Evolutionary conservation across 371 early-diverging fungal species (phyloP).

Genomic region (Mucor indicus): DNA sequence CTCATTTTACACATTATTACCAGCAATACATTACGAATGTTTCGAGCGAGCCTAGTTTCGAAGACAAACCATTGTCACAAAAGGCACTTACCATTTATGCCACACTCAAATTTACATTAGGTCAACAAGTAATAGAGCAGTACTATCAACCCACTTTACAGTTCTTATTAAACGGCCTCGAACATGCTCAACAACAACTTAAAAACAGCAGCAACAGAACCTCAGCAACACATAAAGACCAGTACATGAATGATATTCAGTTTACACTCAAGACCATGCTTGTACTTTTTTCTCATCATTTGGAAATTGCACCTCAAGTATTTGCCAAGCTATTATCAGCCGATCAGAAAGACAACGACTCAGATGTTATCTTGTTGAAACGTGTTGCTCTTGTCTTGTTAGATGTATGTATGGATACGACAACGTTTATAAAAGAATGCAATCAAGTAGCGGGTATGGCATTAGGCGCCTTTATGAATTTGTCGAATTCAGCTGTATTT

Average conservation of each 20-base stretch:
- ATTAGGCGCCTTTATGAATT: slow-evolving; percentile 37
- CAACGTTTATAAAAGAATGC: slow-evolving; percentile 41
- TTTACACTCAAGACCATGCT: slow-evolving; percentile 38
- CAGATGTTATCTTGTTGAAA: slow-evolving; percentile 13
- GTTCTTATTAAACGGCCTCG: slow-evolving; percentile 17
- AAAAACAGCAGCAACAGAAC: background rate
- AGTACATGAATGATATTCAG: slow-evolving; percentile 40
- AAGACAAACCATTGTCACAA: slow-evolving; percentile 26
- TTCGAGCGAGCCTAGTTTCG: slow-evolving; percentile 2
- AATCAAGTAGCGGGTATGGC: slow-evolving; percentile 51
- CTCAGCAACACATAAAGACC: slow-evolving; percentile 7
- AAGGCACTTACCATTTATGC: slow-evolving; percentile 39
- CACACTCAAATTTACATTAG: slow-evolving; percentile 38
- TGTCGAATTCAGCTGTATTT: slow-evolving; percentile 18
- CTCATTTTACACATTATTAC: slow-evolving; percentile 16
- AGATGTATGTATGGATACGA: slow-evolving; percentile 27
- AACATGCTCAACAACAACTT: slow-evolving; percentile 5
- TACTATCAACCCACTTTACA: slow-evolving; percentile 15
- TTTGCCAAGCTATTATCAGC: slow-evolving; percentile 10
- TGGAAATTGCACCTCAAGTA: slow-evolving; percentile 8
- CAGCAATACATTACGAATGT: slow-evolving; percentile 9
- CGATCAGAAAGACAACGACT: slow-evolving; percentile 1
- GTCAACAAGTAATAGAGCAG: slow-evolving; percentile 21
- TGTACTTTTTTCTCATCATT: slow-evolving; percentile 34
- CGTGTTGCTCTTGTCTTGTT: slow-evolving; percentile 21